Conservation (phyloP, 75 land plant species). For the Selaginella moellendorffii region DNA sequence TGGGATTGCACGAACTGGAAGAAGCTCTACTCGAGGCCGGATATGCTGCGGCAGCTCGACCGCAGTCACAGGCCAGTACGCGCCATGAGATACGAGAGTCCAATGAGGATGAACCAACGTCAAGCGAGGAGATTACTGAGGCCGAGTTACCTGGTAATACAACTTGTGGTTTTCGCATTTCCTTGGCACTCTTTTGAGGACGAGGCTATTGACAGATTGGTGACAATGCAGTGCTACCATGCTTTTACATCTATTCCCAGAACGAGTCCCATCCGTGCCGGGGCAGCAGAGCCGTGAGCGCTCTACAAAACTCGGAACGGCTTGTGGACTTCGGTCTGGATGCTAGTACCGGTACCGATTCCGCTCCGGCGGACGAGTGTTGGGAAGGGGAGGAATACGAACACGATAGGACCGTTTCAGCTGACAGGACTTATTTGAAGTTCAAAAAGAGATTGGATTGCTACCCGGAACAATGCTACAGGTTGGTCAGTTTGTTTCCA, state of each 20-base stretch:
- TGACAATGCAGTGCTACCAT: conserved; percentile 59
- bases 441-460: conserved; percentile 76
- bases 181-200: no score
- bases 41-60: conserved; percentile 23
- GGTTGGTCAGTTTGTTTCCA: no score
- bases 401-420: conserved; percentile 53
- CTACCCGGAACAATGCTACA: conserved; percentile 85
- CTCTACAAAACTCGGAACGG: conserved; percentile 22
- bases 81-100: conserved; percentile 2
- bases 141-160: conserved; percentile 15
- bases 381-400: conserved; percentile 80
- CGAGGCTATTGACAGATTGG: neutral
- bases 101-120: conserved; percentile 8
- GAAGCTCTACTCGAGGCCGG: conserved; percentile 46
- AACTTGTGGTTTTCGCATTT: no score
- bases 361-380: conserved; percentile 27
- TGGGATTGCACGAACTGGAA: conserved; percentile 43
- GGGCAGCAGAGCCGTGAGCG: conserved; percentile 23
- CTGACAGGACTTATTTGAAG: conserved; percentile 77
- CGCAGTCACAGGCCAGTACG: conserved; percentile 11
- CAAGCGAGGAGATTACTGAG: conserved; percentile 11
- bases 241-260: conserved; percentile 68
- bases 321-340: conserved; percentile 10
- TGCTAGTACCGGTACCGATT: no score
- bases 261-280: conserved; percentile 36